Conservation (phyloP, 805 yeast genomes). For the Phaffomyces antillensis region DNA sequence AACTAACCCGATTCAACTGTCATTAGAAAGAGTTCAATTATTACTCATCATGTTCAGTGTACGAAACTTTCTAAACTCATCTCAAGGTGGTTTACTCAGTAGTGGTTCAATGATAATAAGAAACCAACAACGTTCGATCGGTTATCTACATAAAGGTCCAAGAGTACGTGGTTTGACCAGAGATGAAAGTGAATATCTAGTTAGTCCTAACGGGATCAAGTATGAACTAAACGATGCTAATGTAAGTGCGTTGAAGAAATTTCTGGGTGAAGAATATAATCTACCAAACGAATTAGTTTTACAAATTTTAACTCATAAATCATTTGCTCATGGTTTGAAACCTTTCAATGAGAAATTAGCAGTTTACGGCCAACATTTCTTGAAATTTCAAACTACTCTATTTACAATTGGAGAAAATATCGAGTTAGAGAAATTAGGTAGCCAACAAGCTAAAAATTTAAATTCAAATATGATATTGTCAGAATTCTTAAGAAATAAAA, state of each 20-base stretch:
- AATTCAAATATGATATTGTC: slow-evolving; percentile 45
- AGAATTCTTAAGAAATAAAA: slow-evolving; percentile 38
- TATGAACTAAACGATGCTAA: slow-evolving; percentile 49
- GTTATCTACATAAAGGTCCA: slow-evolving; percentile 36
- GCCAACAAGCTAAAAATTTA: slow-evolving; percentile 43
- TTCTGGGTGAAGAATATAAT: slow-evolving; percentile 42
- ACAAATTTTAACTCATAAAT: slow-evolving; percentile 88
- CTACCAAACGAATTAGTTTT: slow-evolving; percentile 57
- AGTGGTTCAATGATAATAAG: background rate
- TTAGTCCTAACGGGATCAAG: slow-evolving; percentile 40
- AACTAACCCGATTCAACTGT: background rate
- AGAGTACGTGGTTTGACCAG: slow-evolving; percentile 67
- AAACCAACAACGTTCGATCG: slow-evolving; percentile 23
- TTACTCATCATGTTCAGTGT: slow-evolving; percentile 8
- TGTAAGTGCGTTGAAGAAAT: slow-evolving; percentile 39
- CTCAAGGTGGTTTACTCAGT: background rate
- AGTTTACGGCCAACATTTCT: slow-evolving; percentile 59
- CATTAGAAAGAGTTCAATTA: background rate
- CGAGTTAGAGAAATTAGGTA: slow-evolving; percentile 41
- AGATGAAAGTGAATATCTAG: slow-evolving; percentile 54
- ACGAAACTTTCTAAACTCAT: slow-evolving; percentile 4
- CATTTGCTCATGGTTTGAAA: slow-evolving; percentile 84
- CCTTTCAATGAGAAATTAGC: slow-evolving; percentile 87
- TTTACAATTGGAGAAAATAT: slow-evolving; percentile 21
- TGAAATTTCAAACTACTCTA: slow-evolving; percentile 36